Percentiles rank a stretch among this genome's conserved stretches.
Conservation (phyloP, 2,329 filamentous ascomycete species). For the Cladosporium colombiae region DNA sequence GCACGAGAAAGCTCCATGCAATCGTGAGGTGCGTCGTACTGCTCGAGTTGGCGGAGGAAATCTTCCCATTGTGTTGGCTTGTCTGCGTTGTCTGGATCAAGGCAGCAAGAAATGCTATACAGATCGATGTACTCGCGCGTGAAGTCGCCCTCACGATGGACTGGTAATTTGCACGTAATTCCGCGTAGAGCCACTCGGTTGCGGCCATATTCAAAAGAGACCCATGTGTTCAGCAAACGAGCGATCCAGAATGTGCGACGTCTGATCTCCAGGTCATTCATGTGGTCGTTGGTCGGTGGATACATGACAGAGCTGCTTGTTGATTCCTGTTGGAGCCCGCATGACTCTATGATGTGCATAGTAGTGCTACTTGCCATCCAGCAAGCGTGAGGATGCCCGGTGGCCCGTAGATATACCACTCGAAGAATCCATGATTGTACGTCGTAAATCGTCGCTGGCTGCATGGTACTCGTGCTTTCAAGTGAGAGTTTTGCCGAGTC, state of each 20-base stretch:
- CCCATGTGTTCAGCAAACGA: constrained; percentile 61
- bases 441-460: constrained; percentile 43
- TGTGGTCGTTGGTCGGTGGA: constrained; percentile 26
- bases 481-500: constrained; percentile 48
- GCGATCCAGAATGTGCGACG: constrained; percentile 49
- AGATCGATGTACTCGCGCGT: constrained; percentile 55
- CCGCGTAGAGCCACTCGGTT: constrained; percentile 54
- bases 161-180: constrained; percentile 46
- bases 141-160: constrained; percentile 43
- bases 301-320: constrained; percentile 31
- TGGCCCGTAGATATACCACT: constrained; percentile 55
- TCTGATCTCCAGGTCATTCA: constrained; percentile 32
- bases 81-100: constrained; percentile 51
- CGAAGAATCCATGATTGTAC: constrained; percentile 57
- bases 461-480: constrained; percentile 41
- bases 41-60: constrained; percentile 35
- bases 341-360: constrained; percentile 61
- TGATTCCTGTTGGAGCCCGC: constrained; percentile 49
- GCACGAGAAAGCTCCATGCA: constrained; percentile 47
- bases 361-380: constrained; percentile 61
- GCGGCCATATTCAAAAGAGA: constrained; percentile 60
- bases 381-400: constrained; percentile 54
- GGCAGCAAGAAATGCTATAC: constrained; percentile 54
- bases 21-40: constrained; percentile 34
- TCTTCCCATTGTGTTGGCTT: constrained; percentile 37